phyloP scores from a whole-genome alignment of 306 rosid species.

The Lablab purpureus region DNA sequence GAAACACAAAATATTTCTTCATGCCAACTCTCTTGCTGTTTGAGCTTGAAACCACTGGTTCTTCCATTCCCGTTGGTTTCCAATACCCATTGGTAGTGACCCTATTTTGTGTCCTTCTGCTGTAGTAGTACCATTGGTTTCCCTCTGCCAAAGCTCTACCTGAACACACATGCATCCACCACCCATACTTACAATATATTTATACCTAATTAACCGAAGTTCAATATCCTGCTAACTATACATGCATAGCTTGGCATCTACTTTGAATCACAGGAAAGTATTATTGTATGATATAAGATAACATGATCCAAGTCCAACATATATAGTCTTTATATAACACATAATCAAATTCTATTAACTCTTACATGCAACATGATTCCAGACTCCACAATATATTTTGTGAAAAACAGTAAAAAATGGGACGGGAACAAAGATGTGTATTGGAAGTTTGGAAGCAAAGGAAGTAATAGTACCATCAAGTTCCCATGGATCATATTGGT shows the following conservation, averaged over 20 bases:
- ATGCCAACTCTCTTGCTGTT: slow-evolving; percentile 63
- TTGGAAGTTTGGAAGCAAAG: neutral
- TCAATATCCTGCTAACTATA: neutral
- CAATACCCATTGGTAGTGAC: slow-evolving; percentile 75
- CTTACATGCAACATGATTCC: neutral
- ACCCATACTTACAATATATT: neutral
- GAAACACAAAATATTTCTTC: slow-evolving; percentile 67
- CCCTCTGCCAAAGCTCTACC: slow-evolving; percentile 89
- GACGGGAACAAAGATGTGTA: neutral
- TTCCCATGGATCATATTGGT: slow-evolving; percentile 82
- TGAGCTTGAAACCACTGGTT: slow-evolving; percentile 58
- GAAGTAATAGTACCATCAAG: slow-evolving; percentile 58
- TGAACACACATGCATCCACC: slow-evolving; percentile 29
- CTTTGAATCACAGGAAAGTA: neutral
- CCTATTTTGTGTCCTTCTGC: slow-evolving; percentile 73
- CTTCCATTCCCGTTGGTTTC: slow-evolving; percentile 78
- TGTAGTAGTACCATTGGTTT: slow-evolving; percentile 83
- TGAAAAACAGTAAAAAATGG: neutral
- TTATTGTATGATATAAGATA: neutral
- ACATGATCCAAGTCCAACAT: neutral
- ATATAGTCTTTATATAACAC: neutral
- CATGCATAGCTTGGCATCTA: neutral
- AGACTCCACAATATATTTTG: too few relatives aligned
- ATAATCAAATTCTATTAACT: neutral
- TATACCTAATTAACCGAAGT: neutral